These are phyloP conservation scores for Tubosaeta sp. DNA, from an alignment of 768 basidiomycete species.

Conservation along the genomic window DNA sequence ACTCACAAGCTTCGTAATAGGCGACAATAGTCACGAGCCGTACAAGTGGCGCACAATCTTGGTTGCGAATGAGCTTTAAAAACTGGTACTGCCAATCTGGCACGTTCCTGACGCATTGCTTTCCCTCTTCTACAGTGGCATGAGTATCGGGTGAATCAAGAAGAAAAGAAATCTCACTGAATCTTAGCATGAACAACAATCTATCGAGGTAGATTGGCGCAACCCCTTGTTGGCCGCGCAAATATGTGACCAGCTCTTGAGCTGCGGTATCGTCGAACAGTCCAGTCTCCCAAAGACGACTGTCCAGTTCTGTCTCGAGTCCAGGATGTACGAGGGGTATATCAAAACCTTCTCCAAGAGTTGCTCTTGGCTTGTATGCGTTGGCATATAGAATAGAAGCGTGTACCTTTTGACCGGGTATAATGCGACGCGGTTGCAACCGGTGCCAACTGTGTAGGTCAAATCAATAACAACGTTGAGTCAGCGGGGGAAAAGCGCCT, in stretches of 20 bases:
- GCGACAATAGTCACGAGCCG: no score
- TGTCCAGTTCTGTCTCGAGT: slow-evolving; percentile 3
- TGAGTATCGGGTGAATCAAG: neutral
- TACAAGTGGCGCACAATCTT: slow-evolving; percentile 5
- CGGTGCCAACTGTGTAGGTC: slow-evolving; percentile 9
- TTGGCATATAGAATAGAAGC: slow-evolving; percentile 22
- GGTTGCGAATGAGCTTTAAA: slow-evolving; percentile 6
- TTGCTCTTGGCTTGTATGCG: slow-evolving; percentile 16
- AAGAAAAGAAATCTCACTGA: neutral
- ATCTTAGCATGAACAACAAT: slow-evolving; percentile 15
- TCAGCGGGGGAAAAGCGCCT: neutral
- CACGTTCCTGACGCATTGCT: slow-evolving; percentile 14
- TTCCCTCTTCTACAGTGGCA: slow-evolving; percentile 9
- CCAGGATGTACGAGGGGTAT: slow-evolving; percentile 8
- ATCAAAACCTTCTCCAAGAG: slow-evolving; percentile 22
- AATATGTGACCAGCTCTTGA: slow-evolving; percentile 6
- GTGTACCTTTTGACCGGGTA: no score
- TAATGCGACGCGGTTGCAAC: slow-evolving; percentile 23
- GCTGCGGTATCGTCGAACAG: slow-evolving; percentile 21
- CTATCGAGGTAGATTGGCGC: slow-evolving; percentile 5
- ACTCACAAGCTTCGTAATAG: no score
- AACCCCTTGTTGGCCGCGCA: slow-evolving; percentile 12
- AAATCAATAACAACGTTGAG: neutral
- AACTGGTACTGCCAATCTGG: slow-evolving; percentile 11
- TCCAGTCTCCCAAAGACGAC: slow-evolving; percentile 17